These are phyloP conservation scores for Orbilia oligospora DNA, from an alignment of 2,329 filamentous ascomycete genomes.

Conservation along the genomic window DNA sequence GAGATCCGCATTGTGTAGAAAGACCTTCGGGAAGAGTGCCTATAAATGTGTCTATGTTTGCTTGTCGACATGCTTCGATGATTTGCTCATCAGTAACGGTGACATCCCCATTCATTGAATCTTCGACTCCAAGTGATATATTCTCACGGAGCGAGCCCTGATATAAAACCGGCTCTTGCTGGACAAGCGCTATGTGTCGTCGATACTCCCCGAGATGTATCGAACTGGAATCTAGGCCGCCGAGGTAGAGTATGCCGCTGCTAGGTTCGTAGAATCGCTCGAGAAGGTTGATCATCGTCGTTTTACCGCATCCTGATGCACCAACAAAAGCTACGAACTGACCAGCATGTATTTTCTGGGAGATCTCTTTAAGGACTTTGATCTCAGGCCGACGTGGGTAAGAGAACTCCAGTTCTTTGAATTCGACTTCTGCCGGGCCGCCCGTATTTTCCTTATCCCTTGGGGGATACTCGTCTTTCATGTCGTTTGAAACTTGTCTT, in stretches of 20 bases:
- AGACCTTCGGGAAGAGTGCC: constrained; percentile 71
- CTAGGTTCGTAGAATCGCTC: constrained; percentile 79
- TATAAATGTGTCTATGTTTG: constrained; percentile 76
- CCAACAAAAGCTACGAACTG: constrained; percentile 81
- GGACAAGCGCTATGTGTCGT: constrained; percentile 77
- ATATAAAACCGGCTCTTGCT: constrained; percentile 81
- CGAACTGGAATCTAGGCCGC: constrained; percentile 73
- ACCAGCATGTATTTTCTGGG: constrained; percentile 71
- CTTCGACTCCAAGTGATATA: constrained; percentile 73
- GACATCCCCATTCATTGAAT: constrained; percentile 10
- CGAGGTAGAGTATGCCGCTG: constrained; percentile 76
- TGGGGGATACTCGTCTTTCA: constrained; percentile 18
- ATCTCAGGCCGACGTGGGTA: constrained; percentile 68
- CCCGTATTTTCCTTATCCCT: not conserved
- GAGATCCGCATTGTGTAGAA: constrained; percentile 70
- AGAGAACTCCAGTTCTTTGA: constrained; percentile 60
- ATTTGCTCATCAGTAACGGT: constrained; percentile 63
- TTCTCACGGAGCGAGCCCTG: constrained; percentile 80
- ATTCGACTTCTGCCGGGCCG: constrained; percentile 44
- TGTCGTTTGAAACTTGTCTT: not conserved
- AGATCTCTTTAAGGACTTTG: constrained; percentile 67
- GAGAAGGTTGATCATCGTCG: constrained; percentile 76
- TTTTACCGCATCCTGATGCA: constrained; percentile 80
- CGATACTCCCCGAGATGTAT: constrained; percentile 77
- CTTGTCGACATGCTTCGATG: constrained; percentile 72